Evolutionary conservation across 805 yeast species (phyloP), one percentile per base, ranked within the genome.

Genomic region (Kodamaea leandrae): DNA sequence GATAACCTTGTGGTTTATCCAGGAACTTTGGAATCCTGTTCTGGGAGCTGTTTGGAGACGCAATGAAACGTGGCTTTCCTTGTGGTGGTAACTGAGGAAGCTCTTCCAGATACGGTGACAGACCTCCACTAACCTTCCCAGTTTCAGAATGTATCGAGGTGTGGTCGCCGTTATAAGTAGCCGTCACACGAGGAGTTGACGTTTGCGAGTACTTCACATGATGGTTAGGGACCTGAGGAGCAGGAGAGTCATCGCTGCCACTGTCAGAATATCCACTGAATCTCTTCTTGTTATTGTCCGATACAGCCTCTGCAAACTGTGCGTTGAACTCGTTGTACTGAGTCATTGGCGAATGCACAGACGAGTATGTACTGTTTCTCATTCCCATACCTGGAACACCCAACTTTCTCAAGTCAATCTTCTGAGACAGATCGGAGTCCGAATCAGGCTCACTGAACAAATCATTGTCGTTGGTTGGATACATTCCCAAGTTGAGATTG

Each of bases 261-360:
- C 18, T 30, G 18, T 50, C 57, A 4, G 50, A 45, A 20, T 33
- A 41, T 4, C 45, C 50, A 35, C 39, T 37, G 18, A 44, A 47
- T 15, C 33, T 38, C 10, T 9, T 8, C 23, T 26, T 33, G 17
- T 40, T 43, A 13, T 18, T 29, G 7, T 23, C 34, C 12, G 29
- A 6, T 20, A 59, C 57, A 6, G 52, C 46, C 28, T 58, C 49
- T n/a, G 54, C 51, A 48, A 66, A 66, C 42, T 67, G 72, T 41
- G 61, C 57, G 46, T 60, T 66, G 51, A 69, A 66, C 49, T 69
- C 72, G 37, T 61, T 50, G 45, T 66, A 68, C 46, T 69, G 75
- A 1, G 74, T 66, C 60, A 58, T 60, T 6, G 75, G 74, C 4
- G 70, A 62, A 41, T 64, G 66, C 26, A 67, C 71, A 3, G 71